Conservation (phyloP, 2,329 filamentous ascomycete species). For the Epichloe sibirici region DNA sequence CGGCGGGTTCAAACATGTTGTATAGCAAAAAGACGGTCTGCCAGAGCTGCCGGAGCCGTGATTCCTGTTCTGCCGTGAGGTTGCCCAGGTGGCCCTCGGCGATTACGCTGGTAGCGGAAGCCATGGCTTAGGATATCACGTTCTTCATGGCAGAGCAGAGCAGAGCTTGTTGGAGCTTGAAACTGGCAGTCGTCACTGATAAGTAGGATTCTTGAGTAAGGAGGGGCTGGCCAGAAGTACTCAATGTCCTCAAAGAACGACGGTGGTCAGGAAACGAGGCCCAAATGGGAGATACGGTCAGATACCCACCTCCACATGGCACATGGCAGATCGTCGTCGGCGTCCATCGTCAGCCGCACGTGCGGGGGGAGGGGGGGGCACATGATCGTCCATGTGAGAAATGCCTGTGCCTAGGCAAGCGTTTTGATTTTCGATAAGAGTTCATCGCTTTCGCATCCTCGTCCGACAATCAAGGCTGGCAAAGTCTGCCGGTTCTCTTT, state of each 20-base stretch:
- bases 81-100: constrained; percentile 1
- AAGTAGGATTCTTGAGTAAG: too few relatives aligned
- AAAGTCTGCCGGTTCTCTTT: background rate
- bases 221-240: too few relatives aligned
- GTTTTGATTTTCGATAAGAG: too few relatives aligned
- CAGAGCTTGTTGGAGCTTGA: too few relatives aligned
- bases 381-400: background rate
- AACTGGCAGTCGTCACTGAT: too few relatives aligned
- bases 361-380: background rate
- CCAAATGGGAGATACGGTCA: background rate
- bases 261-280: too few relatives aligned
- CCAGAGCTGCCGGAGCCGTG: background rate
- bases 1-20: background rate
- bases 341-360: background rate
- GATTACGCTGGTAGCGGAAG: background rate
- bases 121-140: background rate
- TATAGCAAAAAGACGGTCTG: constrained; percentile 1
- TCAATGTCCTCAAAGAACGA: too few relatives aligned
- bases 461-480: background rate
- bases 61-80: constrained; percentile 1
- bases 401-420: background rate
- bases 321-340: too few relatives aligned
- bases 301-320: too few relatives aligned
- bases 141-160: too few relatives aligned
- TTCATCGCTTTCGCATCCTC: background rate